Evolutionary conservation across 2,329 filamentous ascomycete species (phyloP), one percentile per base, ranked within the genome.

Genomic region (Neonectria faginata): DNA sequence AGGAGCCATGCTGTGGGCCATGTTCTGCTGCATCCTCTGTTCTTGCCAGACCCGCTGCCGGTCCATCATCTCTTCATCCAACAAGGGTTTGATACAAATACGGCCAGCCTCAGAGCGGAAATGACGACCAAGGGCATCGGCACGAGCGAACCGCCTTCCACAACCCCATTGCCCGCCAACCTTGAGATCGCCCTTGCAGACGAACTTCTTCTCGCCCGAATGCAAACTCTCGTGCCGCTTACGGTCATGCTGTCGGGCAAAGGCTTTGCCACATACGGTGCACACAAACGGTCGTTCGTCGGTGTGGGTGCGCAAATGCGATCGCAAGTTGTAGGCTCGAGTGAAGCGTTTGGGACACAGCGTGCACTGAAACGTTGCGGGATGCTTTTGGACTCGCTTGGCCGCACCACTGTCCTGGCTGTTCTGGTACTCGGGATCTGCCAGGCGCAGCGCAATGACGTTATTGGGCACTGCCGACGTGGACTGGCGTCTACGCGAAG

Each of bases 281-380:
- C 96, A 99, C 3, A 98, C 95, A 75, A 98, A 99, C 0, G 96
- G 96, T 52, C 96, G 88, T 82, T 99, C 96, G 74, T 99, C 96
- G 0, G 96, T 99, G 76, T 99, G 96, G 0, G 96, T 99, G 51
- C 96, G 92, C 64, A 98, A 81, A 81, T 99, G 96, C 47, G 95
- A 98, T 14, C 96, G 92, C 59, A 99, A 82, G 75, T 99, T 99
- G 81, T 99, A 99, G 0, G 96, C 96, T 62, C 96, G 88, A 0
- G 96, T 99, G 76, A 99, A 99, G 16, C 93, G 89, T 79, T 99
- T 99, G 0, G 96, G 94, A 73, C 96, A 99, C 9, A 98, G 83
- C 10, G 82, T 92, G 78, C 96, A 99, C 76, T 98, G 94, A 80
- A 98, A 99, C 0, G 94, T 99, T 7, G 96, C 96, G 0, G 96